Conservation (phyloP, 73 alveolate species). For the Tetrahymena malaccensis region DNA sequence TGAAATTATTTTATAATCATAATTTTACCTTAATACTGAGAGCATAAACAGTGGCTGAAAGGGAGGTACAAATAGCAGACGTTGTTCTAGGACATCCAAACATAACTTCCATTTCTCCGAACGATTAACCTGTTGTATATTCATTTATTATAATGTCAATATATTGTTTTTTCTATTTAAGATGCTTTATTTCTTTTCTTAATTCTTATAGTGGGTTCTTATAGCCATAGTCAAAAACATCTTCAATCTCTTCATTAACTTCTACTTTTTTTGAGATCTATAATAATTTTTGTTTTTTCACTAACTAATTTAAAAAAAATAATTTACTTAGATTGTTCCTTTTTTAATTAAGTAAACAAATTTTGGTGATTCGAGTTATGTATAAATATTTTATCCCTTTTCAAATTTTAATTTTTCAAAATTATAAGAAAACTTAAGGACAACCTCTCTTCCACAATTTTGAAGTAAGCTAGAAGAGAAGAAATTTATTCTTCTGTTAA, state of each 20-base stretch:
- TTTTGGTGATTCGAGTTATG: background rate
- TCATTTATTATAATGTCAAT: background rate
- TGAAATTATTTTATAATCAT: no score
- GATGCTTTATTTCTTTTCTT: background rate
- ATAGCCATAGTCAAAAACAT: background rate
- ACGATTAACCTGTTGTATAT: background rate
- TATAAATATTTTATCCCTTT: background rate
- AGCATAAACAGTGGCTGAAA: background rate
- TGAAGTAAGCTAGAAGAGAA: background rate
- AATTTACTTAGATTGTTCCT: background rate
- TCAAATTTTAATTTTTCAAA: background rate
- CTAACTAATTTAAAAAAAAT: background rate
- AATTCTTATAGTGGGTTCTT: background rate
- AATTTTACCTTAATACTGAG: background rate
- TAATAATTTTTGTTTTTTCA: background rate
- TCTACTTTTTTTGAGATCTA: background rate
- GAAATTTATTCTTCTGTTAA: background rate
- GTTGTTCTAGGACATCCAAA: background rate
- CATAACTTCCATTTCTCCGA: background rate
- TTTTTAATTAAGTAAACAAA: background rate
- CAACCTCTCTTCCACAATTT: background rate
- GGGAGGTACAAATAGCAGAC: background rate
- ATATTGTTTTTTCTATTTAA: background rate
- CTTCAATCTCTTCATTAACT: background rate
- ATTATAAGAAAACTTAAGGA: background rate